Evolutionary conservation across 1,139 yeast species (phyloP), one percentile per base, ranked within the genome.

Genomic region (Candida sanyaensis): DNA sequence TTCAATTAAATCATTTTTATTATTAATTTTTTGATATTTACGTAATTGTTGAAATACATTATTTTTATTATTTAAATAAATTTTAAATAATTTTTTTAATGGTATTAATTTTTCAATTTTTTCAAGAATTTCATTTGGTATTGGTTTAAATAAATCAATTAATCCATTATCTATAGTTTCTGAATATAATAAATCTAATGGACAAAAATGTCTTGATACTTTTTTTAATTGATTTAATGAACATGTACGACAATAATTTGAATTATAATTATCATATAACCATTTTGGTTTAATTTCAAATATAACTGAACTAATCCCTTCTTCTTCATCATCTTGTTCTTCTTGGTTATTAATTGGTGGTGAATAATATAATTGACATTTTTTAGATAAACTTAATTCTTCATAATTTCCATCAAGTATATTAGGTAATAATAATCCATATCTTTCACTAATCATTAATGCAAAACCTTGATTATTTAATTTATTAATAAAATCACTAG

Each of bases 281-380:
- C 80, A 75, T 57, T 75, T 75, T 5, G 80, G 80, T 52, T 75
- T 75, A 52, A 75, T 61, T 54, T 75, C 80, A 46, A 75, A 62
- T 4, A 73, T 68, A 5, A 72, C 67, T 23, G 72, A 64, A 44
- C 59, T 56, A 37, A 69, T 59, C 5, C 48, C 48, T 11, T 56
- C 48, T 5, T 49, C n/a, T n/a, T n/a, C n/a, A n/a, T n/a, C 11
- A 5, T 34, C 29, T 11, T 39, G 21, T 30, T 28, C n/a, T n/a
- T n/a, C n/a, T n/a, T n/a, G n/a, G n/a, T n/a, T 27, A 40, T 8
- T 26, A 26, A 2, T 17, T 17, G 21, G 3, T 17, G 21, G 3
- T 2, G 21, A 2, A 47, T 55, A 55, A 54, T 72, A 72, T 29
- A 75, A 53, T 43, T 64, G 72, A 53, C 76, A 72, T 53, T 75